These are phyloP conservation scores for Metschnikowia noctiluminum DNA, from an alignment of 805 yeast species.

Conservation along the genomic window DNA sequence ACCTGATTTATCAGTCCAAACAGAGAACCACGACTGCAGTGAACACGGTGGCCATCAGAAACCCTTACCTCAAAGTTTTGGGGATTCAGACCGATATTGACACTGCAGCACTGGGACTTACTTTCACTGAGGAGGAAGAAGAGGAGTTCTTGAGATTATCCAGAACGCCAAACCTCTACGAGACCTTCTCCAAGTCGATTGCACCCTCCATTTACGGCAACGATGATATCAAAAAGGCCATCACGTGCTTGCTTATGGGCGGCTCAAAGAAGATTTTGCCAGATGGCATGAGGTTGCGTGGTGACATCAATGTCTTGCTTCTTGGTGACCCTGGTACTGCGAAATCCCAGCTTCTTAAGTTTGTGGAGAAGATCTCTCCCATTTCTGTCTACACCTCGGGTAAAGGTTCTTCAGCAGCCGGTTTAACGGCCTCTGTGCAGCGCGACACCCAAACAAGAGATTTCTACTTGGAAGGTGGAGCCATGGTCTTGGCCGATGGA, in stretches of 20 bases:
- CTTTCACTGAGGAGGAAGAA: constrained; percentile 89
- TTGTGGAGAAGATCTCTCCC: constrained; percentile 92
- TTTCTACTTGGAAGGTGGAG: constrained; percentile 97
- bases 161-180: constrained; percentile 80
- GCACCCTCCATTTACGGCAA: constrained; percentile 98
- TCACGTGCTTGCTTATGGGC: constrained; percentile 87
- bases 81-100: constrained; percentile 87
- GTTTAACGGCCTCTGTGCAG: constrained; percentile 97
- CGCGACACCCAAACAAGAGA: constrained; percentile 85
- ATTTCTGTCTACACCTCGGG: constrained; percentile 96
- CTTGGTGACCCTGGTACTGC: constrained; percentile 99
- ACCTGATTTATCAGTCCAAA: constrained; percentile 78
- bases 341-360: constrained; percentile 90
- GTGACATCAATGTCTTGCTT: constrained; percentile 89
- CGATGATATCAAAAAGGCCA: constrained; percentile 87
- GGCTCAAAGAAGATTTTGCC: constrained; percentile 91
- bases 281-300: constrained; percentile 95
- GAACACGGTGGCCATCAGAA: constrained; percentile 82
- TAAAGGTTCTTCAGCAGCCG: constrained; percentile 99
- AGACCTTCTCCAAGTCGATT: constrained; percentile 79
- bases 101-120: constrained; percentile 52
- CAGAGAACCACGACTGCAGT: constrained; percentile 40
- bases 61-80: constrained; percentile 82
- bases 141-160: constrained; percentile 83
- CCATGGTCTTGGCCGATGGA: constrained; percentile 99